Conservation (phyloP, 768 basidiomycete species). For the Mycena vitilis region DNA sequence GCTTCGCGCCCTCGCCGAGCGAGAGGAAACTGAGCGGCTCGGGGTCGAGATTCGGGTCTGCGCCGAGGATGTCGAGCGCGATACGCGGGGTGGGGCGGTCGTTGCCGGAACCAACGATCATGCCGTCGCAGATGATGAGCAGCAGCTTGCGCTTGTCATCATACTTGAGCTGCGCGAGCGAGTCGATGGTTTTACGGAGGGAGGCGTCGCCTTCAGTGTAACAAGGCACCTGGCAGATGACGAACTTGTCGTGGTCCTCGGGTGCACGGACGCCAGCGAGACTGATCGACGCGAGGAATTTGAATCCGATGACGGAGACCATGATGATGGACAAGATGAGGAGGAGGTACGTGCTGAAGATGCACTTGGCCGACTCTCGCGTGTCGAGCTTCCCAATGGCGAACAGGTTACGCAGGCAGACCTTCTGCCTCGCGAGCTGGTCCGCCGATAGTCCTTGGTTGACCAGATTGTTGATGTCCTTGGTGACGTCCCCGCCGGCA, state of each 20-base stretch:
- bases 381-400: constrained; percentile 92
- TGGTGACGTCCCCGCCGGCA: constrained; percentile 86
- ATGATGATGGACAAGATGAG: constrained; percentile 91
- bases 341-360: constrained; percentile 91
- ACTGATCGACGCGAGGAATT: constrained; percentile 92
- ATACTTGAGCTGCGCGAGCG: constrained; percentile 92
- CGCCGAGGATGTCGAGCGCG: constrained; percentile 95
- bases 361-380: constrained; percentile 90
- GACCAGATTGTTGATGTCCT: constrained; percentile 69
- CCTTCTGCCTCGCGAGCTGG: constrained; percentile 75
- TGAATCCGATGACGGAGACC: constrained; percentile 96
- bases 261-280: constrained; percentile 85
- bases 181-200: constrained; percentile 90
- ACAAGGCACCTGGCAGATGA: constrained; percentile 98
- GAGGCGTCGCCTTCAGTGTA: constrained; percentile 96
- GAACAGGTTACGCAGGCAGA: constrained; percentile 94
- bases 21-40: constrained; percentile 95
- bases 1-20: constrained; percentile 93
- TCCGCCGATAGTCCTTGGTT: constrained; percentile 63
- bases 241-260: constrained; percentile 96
- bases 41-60: constrained; percentile 91
- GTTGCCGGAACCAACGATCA: constrained; percentile 97
- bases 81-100: constrained; percentile 96
- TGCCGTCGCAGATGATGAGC: constrained; percentile 95
- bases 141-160: constrained; percentile 98